Evolutionary conservation across 2,329 filamentous ascomycete genomes (phyloP).

Genomic region (Ilyonectria robusta): DNA sequence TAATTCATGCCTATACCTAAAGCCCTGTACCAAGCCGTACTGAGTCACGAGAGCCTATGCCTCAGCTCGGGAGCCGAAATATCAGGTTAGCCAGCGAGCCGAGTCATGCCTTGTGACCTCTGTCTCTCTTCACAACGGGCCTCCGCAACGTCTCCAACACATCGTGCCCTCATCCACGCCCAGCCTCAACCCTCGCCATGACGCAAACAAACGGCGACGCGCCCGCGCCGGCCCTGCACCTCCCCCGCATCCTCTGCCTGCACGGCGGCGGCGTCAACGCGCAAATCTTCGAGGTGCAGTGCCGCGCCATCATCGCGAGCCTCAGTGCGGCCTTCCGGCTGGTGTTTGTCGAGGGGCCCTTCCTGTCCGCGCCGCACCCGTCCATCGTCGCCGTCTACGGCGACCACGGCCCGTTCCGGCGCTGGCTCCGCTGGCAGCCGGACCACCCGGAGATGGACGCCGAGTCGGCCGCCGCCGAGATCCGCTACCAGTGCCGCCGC

Average conservation of each 20-base stretch:
- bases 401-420: conserved; percentile 75
- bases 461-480: conserved; percentile 55
- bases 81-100: conserved; percentile 2
- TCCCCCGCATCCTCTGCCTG: conserved; percentile 83
- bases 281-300: conserved; percentile 78
- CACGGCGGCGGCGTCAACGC: conserved; percentile 84
- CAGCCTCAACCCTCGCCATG: conserved; percentile 11
- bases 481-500: conserved; percentile 55
- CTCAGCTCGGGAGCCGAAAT: conserved; percentile 6
- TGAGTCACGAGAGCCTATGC: no score
- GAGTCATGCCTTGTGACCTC: neutral
- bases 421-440: conserved; percentile 73
- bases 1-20: no score
- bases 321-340: conserved; percentile 75
- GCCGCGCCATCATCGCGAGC: conserved; percentile 65
- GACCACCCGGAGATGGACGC: conserved; percentile 69
- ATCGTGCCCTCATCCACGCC: neutral
- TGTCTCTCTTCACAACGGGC: neutral
- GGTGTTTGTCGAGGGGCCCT: conserved; percentile 80
- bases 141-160: conserved; percentile 10
- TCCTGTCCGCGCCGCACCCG: conserved; percentile 71
- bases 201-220: conserved; percentile 33
- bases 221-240: conserved; percentile 42
- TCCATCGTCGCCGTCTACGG: conserved; percentile 76
- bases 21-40: no score